Evolutionary conservation across 257 asterid species (phyloP), one percentile per base, ranked within the genome.

Genomic region (Nicotiana undulata): DNA sequence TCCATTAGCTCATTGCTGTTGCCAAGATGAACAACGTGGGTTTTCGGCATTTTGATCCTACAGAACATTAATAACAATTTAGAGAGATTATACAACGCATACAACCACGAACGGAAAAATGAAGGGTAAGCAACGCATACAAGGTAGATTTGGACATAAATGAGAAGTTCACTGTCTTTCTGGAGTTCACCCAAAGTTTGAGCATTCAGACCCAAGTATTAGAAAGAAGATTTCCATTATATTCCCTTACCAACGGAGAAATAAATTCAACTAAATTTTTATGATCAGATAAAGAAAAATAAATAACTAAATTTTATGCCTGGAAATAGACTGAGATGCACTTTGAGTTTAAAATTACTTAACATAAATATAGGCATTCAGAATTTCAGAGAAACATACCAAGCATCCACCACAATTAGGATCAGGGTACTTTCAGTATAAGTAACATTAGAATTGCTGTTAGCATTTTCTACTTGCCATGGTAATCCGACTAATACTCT

Each of bases 21-120:
- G 58, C 99, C 99, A 85, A 95, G 99, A 88, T 93, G 98, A 80
- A 95, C 99, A 37, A 92, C 98, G 89, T 91, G 93, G 70, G 97
- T 95, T 52, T 86, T 84, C 26, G 99, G 99, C 99, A 95, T 95
- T 92, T 90, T 88, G 83, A 95, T 95, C 89, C 99, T 95, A 89
- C 86, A 83, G 59, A 80, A 49, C 49, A 82, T 84, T 55, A 81
- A 56, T 53, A 85, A 77, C 64, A 83, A 55, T 74, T 52, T 32
- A 82, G 16, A 77, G 11, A 10, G 34, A 51, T 44, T 31, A 53
- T 44, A 68, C 63, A 22, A 83, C 37, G 37, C 75, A 44, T 82
- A 63, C 32, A 77, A 74, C 17, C 37, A 60, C 20, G 49, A 72
- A 80, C 8, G 81, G n/a, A 46, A 75, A 26, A 61, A 61, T 60